A percentile compares a stretch with the other conserved stretches of the same genome.
Conservation (phyloP, 176 grass and related monocot genomes). For the Oryza glaberrima region DNA sequence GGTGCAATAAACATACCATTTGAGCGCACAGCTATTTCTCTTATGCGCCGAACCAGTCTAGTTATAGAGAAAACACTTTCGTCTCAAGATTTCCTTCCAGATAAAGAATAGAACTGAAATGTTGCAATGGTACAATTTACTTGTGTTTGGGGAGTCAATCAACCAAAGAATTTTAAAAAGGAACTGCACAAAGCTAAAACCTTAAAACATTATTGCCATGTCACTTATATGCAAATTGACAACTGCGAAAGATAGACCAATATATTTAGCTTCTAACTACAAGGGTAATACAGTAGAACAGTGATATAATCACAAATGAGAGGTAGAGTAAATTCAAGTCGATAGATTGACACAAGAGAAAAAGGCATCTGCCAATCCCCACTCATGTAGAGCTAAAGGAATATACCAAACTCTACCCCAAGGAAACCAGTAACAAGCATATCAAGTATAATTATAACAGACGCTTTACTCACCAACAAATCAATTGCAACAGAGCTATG, state of each 20-base stretch:
- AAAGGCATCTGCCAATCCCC: neutral
- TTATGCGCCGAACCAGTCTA: conserved; percentile 89
- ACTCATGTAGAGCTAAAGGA: neutral
- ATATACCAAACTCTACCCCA: neutral
- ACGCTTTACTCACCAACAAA: neutral
- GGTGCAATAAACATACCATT: conserved; percentile 56
- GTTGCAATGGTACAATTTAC: conserved; percentile 37
- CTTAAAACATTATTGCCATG: neutral
- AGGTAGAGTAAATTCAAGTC: neutral
- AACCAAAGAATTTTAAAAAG: conserved; percentile 2
- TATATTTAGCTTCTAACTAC: conserved; percentile 6
- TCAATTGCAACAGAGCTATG: neutral
- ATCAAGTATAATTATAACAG: neutral
- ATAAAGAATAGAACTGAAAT: conserved; percentile 80
- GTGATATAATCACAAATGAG: neutral
- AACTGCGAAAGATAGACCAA: neutral
- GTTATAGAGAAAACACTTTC: conserved; percentile 76
- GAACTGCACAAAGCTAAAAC: neutral
- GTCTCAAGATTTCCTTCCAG: conserved; percentile 95
- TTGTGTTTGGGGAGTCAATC: conserved; percentile 25
- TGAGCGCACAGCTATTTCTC: conserved; percentile 81
- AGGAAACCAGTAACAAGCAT: neutral
- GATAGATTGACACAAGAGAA: neutral
- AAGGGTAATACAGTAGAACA: neutral
- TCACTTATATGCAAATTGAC: conserved; percentile 15